Evolutionary conservation across 495 filamentous ascomycete species (phyloP).

Genomic region (Sporormia fimetaria): DNA sequence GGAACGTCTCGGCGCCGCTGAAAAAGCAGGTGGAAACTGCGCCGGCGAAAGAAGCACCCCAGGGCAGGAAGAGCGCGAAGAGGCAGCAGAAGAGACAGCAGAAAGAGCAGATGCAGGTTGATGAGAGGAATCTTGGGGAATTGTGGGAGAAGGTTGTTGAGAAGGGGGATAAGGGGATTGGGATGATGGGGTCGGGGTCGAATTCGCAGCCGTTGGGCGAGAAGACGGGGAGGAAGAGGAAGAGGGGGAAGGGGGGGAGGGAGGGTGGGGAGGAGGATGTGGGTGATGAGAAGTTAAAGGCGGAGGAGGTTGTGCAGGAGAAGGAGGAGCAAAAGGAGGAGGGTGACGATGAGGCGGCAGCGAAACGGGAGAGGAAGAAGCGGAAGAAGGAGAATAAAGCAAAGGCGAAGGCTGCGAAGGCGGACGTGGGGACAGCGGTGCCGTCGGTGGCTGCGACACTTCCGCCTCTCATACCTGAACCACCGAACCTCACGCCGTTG

Average conservation of each 20-base stretch:
- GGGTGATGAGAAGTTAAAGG: too few relatives aligned
- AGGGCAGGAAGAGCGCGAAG: constrained; percentile 40
- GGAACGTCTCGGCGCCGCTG: constrained; percentile 64
- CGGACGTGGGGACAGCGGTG: constrained; percentile 26
- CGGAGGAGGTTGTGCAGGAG: too few relatives aligned
- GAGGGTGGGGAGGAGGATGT: constrained; percentile 28
- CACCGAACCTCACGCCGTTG: constrained; percentile 58
- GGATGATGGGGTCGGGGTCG: constrained; percentile 12
- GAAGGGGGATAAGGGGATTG: neutral
- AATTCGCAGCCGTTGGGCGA: constrained; percentile 21
- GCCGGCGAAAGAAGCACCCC: constrained; percentile 47
- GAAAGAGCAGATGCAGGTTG: constrained; percentile 54
- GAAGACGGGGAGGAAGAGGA: constrained; percentile 36
- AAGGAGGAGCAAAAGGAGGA: constrained; percentile 22
- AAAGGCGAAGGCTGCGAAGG: constrained; percentile 1
- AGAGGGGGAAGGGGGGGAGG: constrained; percentile 14
- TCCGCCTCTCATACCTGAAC: constrained; percentile 2
- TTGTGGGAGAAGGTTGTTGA: constrained; percentile 7
- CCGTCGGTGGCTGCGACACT: neutral
- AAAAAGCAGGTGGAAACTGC: constrained; percentile 51
- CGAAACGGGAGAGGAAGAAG: constrained; percentile 7
- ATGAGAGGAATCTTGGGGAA: constrained; percentile 48
- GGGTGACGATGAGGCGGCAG: constrained; percentile 19
- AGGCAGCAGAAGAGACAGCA: constrained; percentile 12
- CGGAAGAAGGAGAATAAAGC: constrained; percentile 1